A percentile compares a stretch with the other conserved stretches of the same genome.
These are phyloP conservation scores for Taxillus chinensis DNA, from an alignment of 164 flowering plant genomes.

Conservation along the genomic window DNA sequence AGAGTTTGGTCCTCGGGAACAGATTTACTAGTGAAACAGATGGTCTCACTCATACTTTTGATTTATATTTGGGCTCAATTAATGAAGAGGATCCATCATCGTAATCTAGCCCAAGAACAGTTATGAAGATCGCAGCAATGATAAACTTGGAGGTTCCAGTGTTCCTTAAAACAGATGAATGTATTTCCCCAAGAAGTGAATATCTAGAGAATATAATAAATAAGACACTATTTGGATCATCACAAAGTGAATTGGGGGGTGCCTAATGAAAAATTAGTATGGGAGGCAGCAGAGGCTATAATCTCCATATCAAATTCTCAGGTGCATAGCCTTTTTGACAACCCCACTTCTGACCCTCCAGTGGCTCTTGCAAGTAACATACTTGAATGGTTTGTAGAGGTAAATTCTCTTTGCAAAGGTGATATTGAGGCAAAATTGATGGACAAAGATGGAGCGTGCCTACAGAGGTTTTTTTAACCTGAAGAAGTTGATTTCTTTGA, in stretches of 20 bases:
- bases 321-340: conserved; percentile 1
- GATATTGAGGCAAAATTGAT: conserved; percentile 11
- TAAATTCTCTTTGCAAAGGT: conserved; percentile 19
- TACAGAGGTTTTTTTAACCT: conserved; percentile 8
- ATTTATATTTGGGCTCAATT: conserved; percentile 47
- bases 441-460: conserved; percentile 5
- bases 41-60: conserved; percentile 27
- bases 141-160: conserved; percentile 65
- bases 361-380: conserved; percentile 15
- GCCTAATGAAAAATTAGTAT: conserved; percentile 13
- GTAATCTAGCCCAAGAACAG: conserved; percentile 16
- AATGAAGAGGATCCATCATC: conserved; percentile 41
- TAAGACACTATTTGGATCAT: conserved; percentile 6
- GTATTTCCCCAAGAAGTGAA: conserved; percentile 2
- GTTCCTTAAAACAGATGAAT: conserved; percentile 20
- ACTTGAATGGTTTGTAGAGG: conserved; percentile 57
- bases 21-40: conserved; percentile 14
- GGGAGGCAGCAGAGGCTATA: conserved; percentile 49
- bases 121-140: conserved; percentile 19
- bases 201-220: conserved; percentile 8
- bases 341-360: conserved; percentile 5
- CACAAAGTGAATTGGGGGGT: conserved; percentile 6
- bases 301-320: conserved; percentile 34
- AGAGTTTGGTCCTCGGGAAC: conserved; percentile 16
- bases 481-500: conserved; percentile 35